These are phyloP conservation scores for Sclerotinia sclerotiorum DNA, from an alignment of 2,329 filamentous ascomycete species.

Conservation along the genomic window DNA sequence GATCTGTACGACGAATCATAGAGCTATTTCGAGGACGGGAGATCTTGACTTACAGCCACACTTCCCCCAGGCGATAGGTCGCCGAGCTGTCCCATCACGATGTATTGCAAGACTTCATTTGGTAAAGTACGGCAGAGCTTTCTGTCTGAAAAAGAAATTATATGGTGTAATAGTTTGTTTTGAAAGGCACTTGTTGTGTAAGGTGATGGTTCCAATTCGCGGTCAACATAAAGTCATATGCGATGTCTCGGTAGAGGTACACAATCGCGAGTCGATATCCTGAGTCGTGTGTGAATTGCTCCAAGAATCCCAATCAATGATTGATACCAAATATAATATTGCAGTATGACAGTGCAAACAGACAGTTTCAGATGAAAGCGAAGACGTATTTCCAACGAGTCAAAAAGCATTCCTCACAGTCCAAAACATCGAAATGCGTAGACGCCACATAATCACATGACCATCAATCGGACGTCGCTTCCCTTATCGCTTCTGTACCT, in stretches of 20 bases:
- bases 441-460: slow-evolving; percentile 29
- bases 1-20: slow-evolving; percentile 11
- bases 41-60: slow-evolving; percentile 60
- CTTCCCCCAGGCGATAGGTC: slow-evolving; percentile 76
- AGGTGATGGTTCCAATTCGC: slow-evolving; percentile 16
- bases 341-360: slow-evolving; percentile 1
- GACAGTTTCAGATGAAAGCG: slow-evolving; percentile 7
- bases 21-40: slow-evolving; percentile 28
- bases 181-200: slow-evolving; percentile 9
- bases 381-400: slow-evolving; percentile 8
- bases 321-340: slow-evolving; percentile 1
- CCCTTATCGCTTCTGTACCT: slow-evolving; percentile 33
- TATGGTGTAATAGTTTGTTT: slow-evolving; percentile 17
- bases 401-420: slow-evolving; percentile 16
- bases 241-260: slow-evolving; percentile 19
- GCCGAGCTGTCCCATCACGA: slow-evolving; percentile 67
- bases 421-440: slow-evolving; percentile 11
- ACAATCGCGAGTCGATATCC: slow-evolving; percentile 18
- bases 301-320: slow-evolving; percentile 13
- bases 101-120: slow-evolving; percentile 39
- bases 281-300: slow-evolving; percentile 18
- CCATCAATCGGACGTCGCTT: slow-evolving; percentile 28
- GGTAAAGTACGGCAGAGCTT: slow-evolving; percentile 27
- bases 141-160: slow-evolving; percentile 18
- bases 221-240: slow-evolving; percentile 24